Percentiles rank a stretch among this genome's conserved stretches.
These are phyloP conservation scores for Hyphodiscus hymeniophilus DNA, from an alignment of 495 filamentous ascomycete species.

Conservation along the genomic window DNA sequence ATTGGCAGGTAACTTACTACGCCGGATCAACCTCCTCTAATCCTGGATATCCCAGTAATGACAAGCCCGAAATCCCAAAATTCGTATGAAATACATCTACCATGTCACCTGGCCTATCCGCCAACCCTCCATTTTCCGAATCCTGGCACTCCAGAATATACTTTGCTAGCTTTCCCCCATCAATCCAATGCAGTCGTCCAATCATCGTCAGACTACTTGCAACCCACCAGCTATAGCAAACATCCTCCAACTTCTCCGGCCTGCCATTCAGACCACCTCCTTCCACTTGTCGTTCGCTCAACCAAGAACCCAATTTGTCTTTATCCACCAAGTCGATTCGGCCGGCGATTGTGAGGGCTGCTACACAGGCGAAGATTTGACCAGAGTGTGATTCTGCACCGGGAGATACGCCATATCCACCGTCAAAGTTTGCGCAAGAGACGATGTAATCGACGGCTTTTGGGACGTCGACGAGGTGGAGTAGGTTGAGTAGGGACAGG, in stretches of 20 bases:
- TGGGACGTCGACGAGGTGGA: constrained; percentile 64
- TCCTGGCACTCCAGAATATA: constrained; percentile 89
- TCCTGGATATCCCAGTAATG: constrained; percentile 67
- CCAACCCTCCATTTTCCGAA: constrained; percentile 71
- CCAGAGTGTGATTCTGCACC: constrained; percentile 89
- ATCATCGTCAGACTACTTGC: constrained; percentile 84
- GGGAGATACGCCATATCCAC: constrained; percentile 81
- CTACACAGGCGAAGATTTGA: constrained; percentile 94
- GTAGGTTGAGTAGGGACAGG: constrained; percentile 66
- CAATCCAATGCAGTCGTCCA: constrained; percentile 82
- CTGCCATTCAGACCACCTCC: constrained; percentile 87
- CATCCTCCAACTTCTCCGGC: constrained; percentile 92
- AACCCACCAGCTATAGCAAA: constrained; percentile 99
- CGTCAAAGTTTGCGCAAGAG: constrained; percentile 84
- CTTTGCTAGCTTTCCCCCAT: constrained; percentile 60
- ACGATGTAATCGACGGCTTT: constrained; percentile 72
- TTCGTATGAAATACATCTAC: constrained; percentile 95
- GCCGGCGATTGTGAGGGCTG: constrained; percentile 72
- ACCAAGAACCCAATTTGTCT: constrained; percentile 77
- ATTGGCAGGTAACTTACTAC: constrained; percentile 65
- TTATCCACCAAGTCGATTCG: constrained; percentile 75
- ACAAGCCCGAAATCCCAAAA: constrained; percentile 85
- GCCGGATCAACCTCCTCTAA: constrained; percentile 76
- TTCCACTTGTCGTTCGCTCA: constrained; percentile 84
- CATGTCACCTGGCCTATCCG: constrained; percentile 86